Evolutionary conservation across 805 yeast species (phyloP).

Genomic region (Saccharomyces mikatae): DNA sequence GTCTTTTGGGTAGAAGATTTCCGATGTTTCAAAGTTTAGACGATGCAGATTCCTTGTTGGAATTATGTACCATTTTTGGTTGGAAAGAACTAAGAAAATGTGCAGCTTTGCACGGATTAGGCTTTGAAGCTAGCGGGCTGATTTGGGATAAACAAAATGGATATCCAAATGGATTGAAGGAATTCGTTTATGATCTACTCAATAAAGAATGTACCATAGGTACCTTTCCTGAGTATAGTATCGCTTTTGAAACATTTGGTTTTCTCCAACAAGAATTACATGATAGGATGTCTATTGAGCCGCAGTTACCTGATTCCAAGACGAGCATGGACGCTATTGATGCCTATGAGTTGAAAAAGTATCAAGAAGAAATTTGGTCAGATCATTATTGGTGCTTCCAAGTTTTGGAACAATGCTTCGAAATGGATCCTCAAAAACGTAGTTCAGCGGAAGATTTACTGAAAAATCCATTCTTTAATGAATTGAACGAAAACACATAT

Average conservation of each 20-base stretch:
- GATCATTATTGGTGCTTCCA: constrained; percentile 41
- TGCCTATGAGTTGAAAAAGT: constrained; percentile 21
- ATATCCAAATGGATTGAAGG: constrained; percentile 29
- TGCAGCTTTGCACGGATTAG: constrained; percentile 82
- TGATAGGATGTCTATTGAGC: constrained; percentile 28
- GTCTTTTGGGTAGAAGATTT: constrained; percentile 69
- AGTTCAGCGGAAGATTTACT: constrained; percentile 51
- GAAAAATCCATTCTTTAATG: constrained; percentile 51
- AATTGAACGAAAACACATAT: constrained; percentile 23
- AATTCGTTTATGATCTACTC: constrained; percentile 23
- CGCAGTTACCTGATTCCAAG: constrained; percentile 13
- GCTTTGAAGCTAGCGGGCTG: constrained; percentile 60
- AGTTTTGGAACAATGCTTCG: constrained; percentile 48
- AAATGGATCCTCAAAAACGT: constrained; percentile 49
- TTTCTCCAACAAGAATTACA: constrained; percentile 35
- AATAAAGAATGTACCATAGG: constrained; percentile 37
- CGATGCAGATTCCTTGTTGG: constrained; percentile 85
- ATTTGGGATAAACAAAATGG: constrained; percentile 35
- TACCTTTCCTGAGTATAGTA: constrained; percentile 62
- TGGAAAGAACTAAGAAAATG: constrained; percentile 59
- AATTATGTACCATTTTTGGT: constrained; percentile 77
- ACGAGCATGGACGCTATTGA: constrained; percentile 7
- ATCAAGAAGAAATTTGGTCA: constrained; percentile 29
- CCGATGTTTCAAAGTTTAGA: constrained; percentile 93
- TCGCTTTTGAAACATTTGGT: constrained; percentile 55